Percentiles rank a stretch among this genome's conserved stretches.
Evolutionary conservation across 345 rosid species (phyloP).

Genomic region (Geranium brycei): DNA sequence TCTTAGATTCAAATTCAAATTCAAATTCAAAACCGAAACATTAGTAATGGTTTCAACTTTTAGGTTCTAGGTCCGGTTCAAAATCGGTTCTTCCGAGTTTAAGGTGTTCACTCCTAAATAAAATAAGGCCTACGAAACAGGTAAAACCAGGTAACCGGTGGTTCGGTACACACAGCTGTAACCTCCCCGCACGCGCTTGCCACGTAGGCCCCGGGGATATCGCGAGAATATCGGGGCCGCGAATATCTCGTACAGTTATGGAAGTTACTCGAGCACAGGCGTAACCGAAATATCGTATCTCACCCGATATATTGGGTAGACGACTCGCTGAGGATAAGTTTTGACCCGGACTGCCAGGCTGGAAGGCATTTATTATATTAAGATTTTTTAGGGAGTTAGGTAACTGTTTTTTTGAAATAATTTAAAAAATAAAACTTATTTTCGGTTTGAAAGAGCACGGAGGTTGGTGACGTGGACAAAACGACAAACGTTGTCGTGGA

Average conservation of each 20-base stretch:
- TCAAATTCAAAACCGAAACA: no score
- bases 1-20: no score
- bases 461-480: slow-evolving; percentile 14
- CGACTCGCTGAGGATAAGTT: background rate
- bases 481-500: slow-evolving; percentile 10
- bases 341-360: background rate
- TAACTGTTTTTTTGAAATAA: no score
- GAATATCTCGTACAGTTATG: slow-evolving; percentile 10
- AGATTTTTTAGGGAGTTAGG: background rate
- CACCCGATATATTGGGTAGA: background rate
- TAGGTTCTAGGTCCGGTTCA: no score
- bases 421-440: no score
- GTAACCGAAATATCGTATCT: background rate
- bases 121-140: slow-evolving; percentile 6
- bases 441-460: no score
- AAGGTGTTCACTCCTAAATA: no score
- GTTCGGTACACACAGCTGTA: no score
- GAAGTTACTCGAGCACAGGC: slow-evolving; percentile 7
- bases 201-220: slow-evolving; percentile 16
- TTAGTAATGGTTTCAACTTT: no score
- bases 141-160: slow-evolving; percentile 20
- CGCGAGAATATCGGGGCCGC: background rate
- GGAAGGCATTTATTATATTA: background rate
- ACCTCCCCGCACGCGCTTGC: slow-evolving; percentile 17
- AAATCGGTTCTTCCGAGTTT: no score